These are phyloP conservation scores for Coemansia sp. DNA, from an alignment of 192 early-diverging fungal species.

Conservation along the genomic window DNA sequence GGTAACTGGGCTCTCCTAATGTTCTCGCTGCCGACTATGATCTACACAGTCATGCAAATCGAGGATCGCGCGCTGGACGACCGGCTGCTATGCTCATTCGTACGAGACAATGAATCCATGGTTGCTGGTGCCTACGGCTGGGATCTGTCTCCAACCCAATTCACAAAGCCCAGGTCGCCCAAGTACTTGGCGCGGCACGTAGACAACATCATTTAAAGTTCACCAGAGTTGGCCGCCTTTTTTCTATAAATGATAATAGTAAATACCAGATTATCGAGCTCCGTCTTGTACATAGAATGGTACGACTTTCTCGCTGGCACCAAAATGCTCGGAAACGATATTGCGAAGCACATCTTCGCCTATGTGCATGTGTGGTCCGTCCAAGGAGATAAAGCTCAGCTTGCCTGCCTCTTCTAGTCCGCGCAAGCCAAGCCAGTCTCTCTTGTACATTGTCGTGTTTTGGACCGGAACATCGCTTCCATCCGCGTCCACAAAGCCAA, in stretches of 20 bases:
- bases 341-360: slow-evolving; percentile 18
- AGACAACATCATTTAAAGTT: slow-evolving; percentile 6
- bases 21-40: slow-evolving; percentile 41
- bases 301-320: background rate
- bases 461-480: slow-evolving; percentile 58
- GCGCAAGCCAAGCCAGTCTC: slow-evolving; percentile 75
- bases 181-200: slow-evolving; percentile 5
- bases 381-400: slow-evolving; percentile 27
- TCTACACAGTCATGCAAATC: slow-evolving; percentile 36
- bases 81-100: slow-evolving; percentile 23
- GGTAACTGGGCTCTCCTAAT: slow-evolving; percentile 48
- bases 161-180: slow-evolving; percentile 3
- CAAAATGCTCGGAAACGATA: slow-evolving; percentile 41
- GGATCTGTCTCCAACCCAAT: slow-evolving; percentile 1
- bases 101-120: slow-evolving; percentile 14
- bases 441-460: slow-evolving; percentile 63
- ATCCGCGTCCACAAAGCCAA: slow-evolving; percentile 65
- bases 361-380: slow-evolving; percentile 50
- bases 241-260: background rate
- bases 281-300: slow-evolving; percentile 8
- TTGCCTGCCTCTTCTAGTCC: slow-evolving; percentile 55
- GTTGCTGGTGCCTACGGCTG: slow-evolving; percentile 10
- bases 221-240: background rate
- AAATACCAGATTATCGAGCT: background rate
- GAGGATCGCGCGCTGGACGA: slow-evolving; percentile 42